Evolutionary conservation across 2,329 filamentous ascomycete genomes (phyloP), one percentile per base, ranked within the genome.

Genomic region (Lasiodiplodia gonubiensis): DNA sequence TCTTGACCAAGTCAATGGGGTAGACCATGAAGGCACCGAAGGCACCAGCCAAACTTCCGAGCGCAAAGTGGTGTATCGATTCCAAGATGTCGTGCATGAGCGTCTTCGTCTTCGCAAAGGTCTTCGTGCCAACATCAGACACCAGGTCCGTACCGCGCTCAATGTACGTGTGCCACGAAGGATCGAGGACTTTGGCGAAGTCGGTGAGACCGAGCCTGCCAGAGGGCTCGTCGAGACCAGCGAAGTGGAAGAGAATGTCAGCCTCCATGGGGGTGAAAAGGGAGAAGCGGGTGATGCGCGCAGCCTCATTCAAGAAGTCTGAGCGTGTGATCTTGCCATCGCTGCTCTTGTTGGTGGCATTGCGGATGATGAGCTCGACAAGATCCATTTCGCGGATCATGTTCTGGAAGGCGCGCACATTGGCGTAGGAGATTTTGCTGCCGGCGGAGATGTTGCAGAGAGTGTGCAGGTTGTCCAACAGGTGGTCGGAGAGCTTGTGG

Each of bases 1-100:
- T 99, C 87, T 99, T 99, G 79, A 99, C 95, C 69, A 99, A 83
- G 83, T 99, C 95, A 76, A 99, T 98, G 27, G 95, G 95, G 79
- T 99, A 99, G 65, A 99, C 95, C 93, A 99, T 97, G 79, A 99
- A 98, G 14, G 95, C 95, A 78, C 95, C 95, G 77, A 99, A 99
- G 11, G 95, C 95, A 80, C 95, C 95, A 8, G 95, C 95, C 72
- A 97, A 72, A 77, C 92, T 93, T 68, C 95, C 95, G 7, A 99
- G 88, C 3, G 84, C 89, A 77, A 99, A 99, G 84, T 97, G 94
- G 80, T 97, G 96, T 2, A 85, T 87, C 1, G 94, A 97, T 76
- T 94, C 91, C 16, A 92, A 80, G 37, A 93, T 77, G 66, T 87
- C 83, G 70, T 89, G 82, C 18, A 96, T 72, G 69, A 93, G 72